Evolutionary conservation across 495 filamentous ascomycete species (phyloP).

Genomic region (Hyaloscypha finlandica): DNA sequence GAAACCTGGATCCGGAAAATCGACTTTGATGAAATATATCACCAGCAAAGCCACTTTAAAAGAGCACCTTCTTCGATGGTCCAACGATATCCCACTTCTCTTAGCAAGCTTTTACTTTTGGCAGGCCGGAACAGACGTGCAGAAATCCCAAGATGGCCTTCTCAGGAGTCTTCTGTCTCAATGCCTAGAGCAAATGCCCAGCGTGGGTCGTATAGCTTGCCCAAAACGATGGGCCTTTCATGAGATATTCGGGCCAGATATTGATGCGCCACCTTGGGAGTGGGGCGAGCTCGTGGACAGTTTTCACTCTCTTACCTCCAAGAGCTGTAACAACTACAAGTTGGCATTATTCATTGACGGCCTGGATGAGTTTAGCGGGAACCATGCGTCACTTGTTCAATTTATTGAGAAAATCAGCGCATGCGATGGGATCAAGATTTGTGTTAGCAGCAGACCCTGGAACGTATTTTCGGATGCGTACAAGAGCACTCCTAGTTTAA

Average conservation of each 20-base stretch:
- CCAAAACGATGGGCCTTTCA: background rate
- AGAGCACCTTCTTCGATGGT: background rate
- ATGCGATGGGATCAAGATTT: too few relatives aligned
- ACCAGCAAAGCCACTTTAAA: background rate
- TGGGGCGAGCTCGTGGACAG: background rate
- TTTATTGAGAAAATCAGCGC: too few relatives aligned
- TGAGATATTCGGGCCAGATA: background rate
- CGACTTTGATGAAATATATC: conserved; percentile 1
- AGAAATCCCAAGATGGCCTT: background rate
- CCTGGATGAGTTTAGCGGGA: too few relatives aligned
- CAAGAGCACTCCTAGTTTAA: too few relatives aligned
- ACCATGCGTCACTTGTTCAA: too few relatives aligned
- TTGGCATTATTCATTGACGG: too few relatives aligned
- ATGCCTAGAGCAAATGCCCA: background rate
- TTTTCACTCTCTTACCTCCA: too few relatives aligned
- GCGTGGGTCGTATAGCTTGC: background rate
- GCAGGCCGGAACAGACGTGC: background rate
- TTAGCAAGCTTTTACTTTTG: background rate
- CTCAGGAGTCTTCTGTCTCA: background rate
- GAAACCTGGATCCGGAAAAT: background rate
- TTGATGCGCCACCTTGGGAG: background rate
- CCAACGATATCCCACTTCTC: background rate
- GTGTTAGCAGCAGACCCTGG: too few relatives aligned
- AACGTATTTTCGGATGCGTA: too few relatives aligned
- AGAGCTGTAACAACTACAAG: too few relatives aligned